A percentile compares a stretch with the other conserved stretches of the same genome.
Evolutionary conservation across 1,139 yeast species (phyloP).

Genomic region (Geotrichum phurueaensis): DNA sequence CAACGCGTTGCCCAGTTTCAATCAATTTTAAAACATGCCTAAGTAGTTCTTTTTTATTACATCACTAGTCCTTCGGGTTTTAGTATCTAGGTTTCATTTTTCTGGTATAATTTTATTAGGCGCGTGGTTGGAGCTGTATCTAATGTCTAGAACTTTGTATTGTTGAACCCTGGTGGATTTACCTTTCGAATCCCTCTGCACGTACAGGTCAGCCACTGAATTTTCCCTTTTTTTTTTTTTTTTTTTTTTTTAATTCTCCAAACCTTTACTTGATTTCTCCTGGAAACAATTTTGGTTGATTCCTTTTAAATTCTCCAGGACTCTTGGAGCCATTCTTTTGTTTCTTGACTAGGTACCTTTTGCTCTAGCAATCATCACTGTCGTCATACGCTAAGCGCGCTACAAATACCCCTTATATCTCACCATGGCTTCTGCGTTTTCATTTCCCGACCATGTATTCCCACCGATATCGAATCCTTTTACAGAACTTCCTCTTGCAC

Average conservation of each 20-base stretch:
- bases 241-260: background rate
- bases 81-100: background rate
- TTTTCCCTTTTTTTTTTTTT: background rate
- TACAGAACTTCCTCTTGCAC: slow-evolving; percentile 30
- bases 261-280: background rate
- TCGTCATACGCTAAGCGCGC: background rate
- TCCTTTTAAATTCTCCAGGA: background rate
- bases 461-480: slow-evolving; percentile 30
- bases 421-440: slow-evolving; percentile 19
- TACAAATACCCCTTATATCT: background rate
- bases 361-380: background rate
- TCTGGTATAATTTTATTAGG: background rate
- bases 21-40: background rate
- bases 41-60: background rate
- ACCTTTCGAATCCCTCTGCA: background rate
- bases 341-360: background rate
- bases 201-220: background rate
- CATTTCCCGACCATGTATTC: slow-evolving; percentile 32
- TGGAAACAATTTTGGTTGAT: background rate
- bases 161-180: background rate
- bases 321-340: background rate
- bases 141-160: background rate
- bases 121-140: background rate
- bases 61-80: background rate
- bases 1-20: background rate